Percentiles rank a stretch among this genome's conserved stretches.
Conservation (phyloP, 2,329 filamentous ascomycete species). For the Fusarium cicatricum region DNA sequence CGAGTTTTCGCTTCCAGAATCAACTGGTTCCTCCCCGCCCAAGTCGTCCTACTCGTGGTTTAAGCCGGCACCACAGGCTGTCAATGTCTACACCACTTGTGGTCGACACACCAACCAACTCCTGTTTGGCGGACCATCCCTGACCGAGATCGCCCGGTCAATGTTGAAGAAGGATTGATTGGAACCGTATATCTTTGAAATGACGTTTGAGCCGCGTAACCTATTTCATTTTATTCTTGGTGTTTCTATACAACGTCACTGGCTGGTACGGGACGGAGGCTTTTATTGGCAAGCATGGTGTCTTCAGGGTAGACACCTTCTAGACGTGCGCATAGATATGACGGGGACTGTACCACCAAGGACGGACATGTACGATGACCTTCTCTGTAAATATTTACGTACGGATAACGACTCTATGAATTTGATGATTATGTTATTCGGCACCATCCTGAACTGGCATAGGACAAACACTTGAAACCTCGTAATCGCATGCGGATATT, state of each 20-base stretch:
- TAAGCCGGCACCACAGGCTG: conserved; percentile 49
- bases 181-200: not conserved
- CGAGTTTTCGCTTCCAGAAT: conserved; percentile 37
- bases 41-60: conserved; percentile 46
- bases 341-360: conserved; percentile 20
- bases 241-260: conserved; percentile 33
- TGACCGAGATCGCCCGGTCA: conserved; percentile 54
- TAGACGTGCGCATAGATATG: conserved; percentile 7
- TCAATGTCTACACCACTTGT: conserved; percentile 63
- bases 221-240: conserved; percentile 12
- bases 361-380: conserved; percentile 28
- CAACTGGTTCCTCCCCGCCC: conserved; percentile 41
- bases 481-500: not conserved
- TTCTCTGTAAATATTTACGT: conserved; percentile 28
- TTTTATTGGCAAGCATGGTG: conserved; percentile 27
- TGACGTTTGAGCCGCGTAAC: conserved; percentile 18
- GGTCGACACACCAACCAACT: conserved; percentile 64
- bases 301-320: conserved; percentile 26
- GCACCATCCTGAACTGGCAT: conserved; percentile 15
- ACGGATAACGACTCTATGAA: too few species aligned
- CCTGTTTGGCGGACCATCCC: conserved; percentile 58
- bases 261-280: conserved; percentile 41
- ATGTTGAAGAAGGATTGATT: conserved; percentile 48
- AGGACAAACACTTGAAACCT: not conserved
- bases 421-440: conserved; percentile 2